A percentile compares a stretch with the other conserved stretches of the same genome.
These are phyloP conservation scores for Paramecium bursaria DNA, from an alignment of 73 alveolate genomes.

Conservation along the genomic window DNA sequence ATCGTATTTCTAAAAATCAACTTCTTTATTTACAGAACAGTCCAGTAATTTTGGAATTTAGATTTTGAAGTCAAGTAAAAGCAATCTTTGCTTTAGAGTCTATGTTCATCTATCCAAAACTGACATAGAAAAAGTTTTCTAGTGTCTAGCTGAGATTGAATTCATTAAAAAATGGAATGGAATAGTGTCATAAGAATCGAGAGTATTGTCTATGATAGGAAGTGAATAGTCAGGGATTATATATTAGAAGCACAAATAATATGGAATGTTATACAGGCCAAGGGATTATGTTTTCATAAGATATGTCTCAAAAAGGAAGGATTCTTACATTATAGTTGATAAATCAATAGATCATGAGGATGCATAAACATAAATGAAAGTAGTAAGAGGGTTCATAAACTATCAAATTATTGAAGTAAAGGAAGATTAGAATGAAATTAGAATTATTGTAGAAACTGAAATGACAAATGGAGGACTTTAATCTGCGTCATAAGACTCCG, in stretches of 20 bases:
- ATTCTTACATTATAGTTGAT: conserved; percentile 29
- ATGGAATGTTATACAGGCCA: conserved; percentile 62
- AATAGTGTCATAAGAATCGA: conserved; percentile 15
- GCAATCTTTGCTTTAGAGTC: conserved; percentile 20
- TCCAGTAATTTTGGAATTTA: conserved; percentile 11
- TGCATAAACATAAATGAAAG: conserved; percentile 28
- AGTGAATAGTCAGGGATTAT: conserved; percentile 59
- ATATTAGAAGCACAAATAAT: conserved; percentile 63
- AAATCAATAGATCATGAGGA: conserved; percentile 65
- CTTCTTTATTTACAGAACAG: not conserved
- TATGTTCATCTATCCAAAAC: not conserved
- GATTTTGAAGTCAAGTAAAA: not conserved
- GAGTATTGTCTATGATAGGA: conserved; percentile 44
- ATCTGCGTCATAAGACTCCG: conserved; percentile 30
- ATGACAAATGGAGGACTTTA: conserved; percentile 53
- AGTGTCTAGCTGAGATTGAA: conserved; percentile 42
- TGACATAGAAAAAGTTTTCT: conserved; percentile 32
- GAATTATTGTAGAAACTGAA: conserved; percentile 15
- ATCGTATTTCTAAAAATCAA: not conserved
- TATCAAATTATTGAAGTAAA: conserved; percentile 1
- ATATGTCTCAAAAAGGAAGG: conserved; percentile 39
- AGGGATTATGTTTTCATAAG: conserved; percentile 64
- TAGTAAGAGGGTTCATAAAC: conserved; percentile 64
- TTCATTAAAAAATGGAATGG: conserved; percentile 55
- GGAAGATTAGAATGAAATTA: not conserved